Evolutionary conservation across 345 rosid species (phyloP).

Genomic region (Bruguiera parviflora): DNA sequence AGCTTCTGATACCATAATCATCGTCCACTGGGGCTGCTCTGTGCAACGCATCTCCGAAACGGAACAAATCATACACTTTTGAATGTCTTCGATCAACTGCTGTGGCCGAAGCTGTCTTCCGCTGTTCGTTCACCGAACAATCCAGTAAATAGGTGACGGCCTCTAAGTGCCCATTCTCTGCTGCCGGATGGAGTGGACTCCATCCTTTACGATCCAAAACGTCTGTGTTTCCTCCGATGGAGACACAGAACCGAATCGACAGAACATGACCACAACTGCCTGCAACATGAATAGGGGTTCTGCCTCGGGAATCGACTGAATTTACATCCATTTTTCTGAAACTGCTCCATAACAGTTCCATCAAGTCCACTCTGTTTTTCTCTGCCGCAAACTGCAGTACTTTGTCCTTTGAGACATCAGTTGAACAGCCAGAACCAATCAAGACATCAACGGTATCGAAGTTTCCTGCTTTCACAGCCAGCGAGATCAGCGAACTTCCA

Average conservation of each 20-base stretch:
- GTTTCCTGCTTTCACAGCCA: conserved; percentile 41
- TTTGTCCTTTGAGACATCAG: conserved; percentile 27
- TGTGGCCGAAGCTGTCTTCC: conserved; percentile 45
- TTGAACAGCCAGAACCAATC: conserved; percentile 35
- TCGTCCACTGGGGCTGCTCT: conserved; percentile 47
- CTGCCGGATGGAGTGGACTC: conserved; percentile 63
- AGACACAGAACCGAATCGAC: conserved; percentile 33
- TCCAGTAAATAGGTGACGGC: conserved; percentile 38
- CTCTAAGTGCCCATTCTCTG: conserved; percentile 39
- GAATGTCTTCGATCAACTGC: conserved; percentile 52
- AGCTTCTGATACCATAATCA: conserved; percentile 41
- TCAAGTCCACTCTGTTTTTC: conserved; percentile 40
- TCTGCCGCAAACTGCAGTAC: conserved; percentile 54
- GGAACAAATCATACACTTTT: conserved; percentile 39
- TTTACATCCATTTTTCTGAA: conserved; percentile 33
- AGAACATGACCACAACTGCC: conserved; percentile 41
- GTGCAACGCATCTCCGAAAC: conserved; percentile 41
- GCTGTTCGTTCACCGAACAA: conserved; percentile 36
- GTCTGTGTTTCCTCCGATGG: conserved; percentile 31
- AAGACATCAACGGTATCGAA: conserved; percentile 31
- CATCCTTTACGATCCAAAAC: conserved; percentile 37
- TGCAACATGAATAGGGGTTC: conserved; percentile 53
- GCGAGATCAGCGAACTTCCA: conserved; percentile 44
- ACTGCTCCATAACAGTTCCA: conserved; percentile 30
- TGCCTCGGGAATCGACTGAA: conserved; percentile 31